These are phyloP conservation scores for Trichosporon sp. DNA, from an alignment of 1,284 basidiomycete species.

Conservation along the genomic window DNA sequence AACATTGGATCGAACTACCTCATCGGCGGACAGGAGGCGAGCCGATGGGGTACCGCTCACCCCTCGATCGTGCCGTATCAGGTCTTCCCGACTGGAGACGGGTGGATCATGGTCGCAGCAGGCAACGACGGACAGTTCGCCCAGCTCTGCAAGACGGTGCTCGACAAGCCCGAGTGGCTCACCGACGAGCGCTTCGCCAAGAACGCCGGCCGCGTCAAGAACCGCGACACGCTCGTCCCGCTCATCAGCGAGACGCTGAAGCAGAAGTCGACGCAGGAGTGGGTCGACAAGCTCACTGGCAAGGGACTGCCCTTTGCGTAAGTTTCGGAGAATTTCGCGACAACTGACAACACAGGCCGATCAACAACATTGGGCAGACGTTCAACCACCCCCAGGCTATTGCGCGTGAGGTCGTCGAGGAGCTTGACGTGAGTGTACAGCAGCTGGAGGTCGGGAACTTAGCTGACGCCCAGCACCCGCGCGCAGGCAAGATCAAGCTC, in stretches of 20 bases:
- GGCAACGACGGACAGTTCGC: conserved; percentile 80
- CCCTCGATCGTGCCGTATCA: conserved; percentile 85
- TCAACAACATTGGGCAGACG: conserved; percentile 85
- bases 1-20: conserved; percentile 94
- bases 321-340: neutral
- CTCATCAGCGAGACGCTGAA: conserved; percentile 63
- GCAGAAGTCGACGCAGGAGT: conserved; percentile 59
- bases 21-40: conserved; percentile 75
- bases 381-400: conserved; percentile 85
- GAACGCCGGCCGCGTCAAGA: conserved; percentile 69
- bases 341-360: conserved; percentile 51
- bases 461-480: conserved; percentile 56
- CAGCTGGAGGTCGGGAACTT: conserved; percentile 14
- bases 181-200: conserved; percentile 57
- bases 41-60: conserved; percentile 85
- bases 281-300: conserved; percentile 68
- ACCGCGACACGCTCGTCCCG: conserved; percentile 66
- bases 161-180: conserved; percentile 40
- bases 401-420: conserved; percentile 58
- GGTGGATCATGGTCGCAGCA: conserved; percentile 89
- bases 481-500: conserved; percentile 76
- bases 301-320: conserved; percentile 71
- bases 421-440: conserved; percentile 55
- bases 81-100: conserved; percentile 79
- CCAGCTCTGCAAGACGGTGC: conserved; percentile 34